phyloP scores from a whole-genome alignment of 2,329 filamentous ascomycete species.

The Pseudopithomyces maydicus region DNA sequence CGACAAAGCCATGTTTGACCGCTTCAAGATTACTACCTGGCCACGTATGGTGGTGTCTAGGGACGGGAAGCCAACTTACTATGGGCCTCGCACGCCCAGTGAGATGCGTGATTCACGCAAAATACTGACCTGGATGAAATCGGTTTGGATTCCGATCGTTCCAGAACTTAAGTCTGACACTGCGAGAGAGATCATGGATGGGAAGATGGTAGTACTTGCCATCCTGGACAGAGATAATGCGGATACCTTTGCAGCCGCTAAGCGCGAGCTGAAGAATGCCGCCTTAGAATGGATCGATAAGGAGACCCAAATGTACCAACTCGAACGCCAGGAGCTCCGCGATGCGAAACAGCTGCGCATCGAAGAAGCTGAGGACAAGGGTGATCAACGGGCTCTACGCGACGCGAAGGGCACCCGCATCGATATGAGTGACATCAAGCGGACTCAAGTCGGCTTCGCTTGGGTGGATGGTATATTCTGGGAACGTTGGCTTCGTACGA shows the following conservation, averaged over 20 bases:
- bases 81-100: constrained; percentile 80
- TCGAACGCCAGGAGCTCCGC: constrained; percentile 89
- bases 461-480: constrained; percentile 98
- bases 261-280: constrained; percentile 91
- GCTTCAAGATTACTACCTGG: constrained; percentile 97
- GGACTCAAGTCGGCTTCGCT: constrained; percentile 90
- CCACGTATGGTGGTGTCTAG: constrained; percentile 89
- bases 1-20: constrained; percentile 73
- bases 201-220: constrained; percentile 91
- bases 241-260: constrained; percentile 77
- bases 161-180: constrained; percentile 92
- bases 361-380: constrained; percentile 92
- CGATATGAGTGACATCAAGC: constrained; percentile 84
- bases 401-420: constrained; percentile 90
- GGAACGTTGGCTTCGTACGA: constrained; percentile 96
- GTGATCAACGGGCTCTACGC: constrained; percentile 84
- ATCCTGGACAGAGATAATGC: constrained; percentile 80
- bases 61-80: constrained; percentile 89
- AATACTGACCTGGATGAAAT: constrained; percentile 91
- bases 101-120: constrained; percentile 89
- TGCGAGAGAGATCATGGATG: constrained; percentile 91
- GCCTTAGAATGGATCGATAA: constrained; percentile 98
- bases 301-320: constrained; percentile 86
- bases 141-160: constrained; percentile 93
- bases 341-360: constrained; percentile 95